Evolutionary conservation across 1,284 basidiomycete genomes (phyloP), one percentile per base, ranked within the genome.

Genomic region (Tausonia pullulans): DNA sequence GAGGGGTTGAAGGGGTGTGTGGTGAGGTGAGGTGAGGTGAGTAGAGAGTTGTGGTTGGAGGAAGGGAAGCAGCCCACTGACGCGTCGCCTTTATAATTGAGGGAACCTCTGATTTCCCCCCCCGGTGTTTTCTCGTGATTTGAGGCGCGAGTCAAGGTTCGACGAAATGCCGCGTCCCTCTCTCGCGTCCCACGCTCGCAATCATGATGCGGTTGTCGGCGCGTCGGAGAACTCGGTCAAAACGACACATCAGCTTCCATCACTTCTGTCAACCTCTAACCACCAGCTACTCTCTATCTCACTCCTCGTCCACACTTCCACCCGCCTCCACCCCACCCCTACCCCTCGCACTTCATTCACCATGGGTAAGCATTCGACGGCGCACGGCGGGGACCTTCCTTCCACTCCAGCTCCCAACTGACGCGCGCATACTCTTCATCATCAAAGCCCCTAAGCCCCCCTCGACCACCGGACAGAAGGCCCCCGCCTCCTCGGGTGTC

Each of bases 371-470:
- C 27, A 27, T 27, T 27, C 27, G 27, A 27, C 27, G 27, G 27
- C 27, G 27, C 27, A 27, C 27, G 27, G 27, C 27, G 27, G 27
- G 27, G 1, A 27, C 27, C 27, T 27, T 27, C 27, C 27, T 27
- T 27, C 27, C 27, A 27, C 27, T 27, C 27, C 27, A 27, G 27
- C 27, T 27, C 27, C 27, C 27, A 27, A 27, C 27, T 69, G 43
- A 65, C 68, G 66, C 51, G 63, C 60, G 39, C 67, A 41, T 10
- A 7, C 58, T 50, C 49, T 49, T 54, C 56, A 46, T 46, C 50
- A 60, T 60, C 27, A 27, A 27, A 27, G 83, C 85, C 50, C 85
- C 87, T 58, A 88, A 88, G 82, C 87, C 87, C 72, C 82, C 86
- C 70, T 88, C 87, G 61, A 87, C 87, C 70, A 80, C 79, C 67